A percentile compares a stretch with the other conserved stretches of the same genome.
These are phyloP conservation scores for Scheffersomyces coipomensis DNA, from an alignment of 805 yeast species.

Conservation along the genomic window DNA sequence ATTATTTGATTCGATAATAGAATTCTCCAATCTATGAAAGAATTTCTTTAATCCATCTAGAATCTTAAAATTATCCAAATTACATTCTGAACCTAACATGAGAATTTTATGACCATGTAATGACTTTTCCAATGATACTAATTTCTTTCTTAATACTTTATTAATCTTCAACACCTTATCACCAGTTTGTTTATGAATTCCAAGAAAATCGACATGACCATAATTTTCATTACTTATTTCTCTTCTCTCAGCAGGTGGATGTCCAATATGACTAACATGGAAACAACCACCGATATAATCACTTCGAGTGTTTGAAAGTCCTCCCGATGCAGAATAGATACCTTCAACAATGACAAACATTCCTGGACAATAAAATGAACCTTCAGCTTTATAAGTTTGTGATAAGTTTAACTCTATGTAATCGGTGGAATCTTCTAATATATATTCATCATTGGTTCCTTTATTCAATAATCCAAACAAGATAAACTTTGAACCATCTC, in stretches of 20 bases:
- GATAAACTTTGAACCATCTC: constrained; percentile 73
- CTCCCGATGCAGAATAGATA: constrained; percentile 66
- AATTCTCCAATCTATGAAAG: constrained; percentile 48
- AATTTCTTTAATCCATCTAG: constrained; percentile 67
- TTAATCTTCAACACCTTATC: constrained; percentile 53
- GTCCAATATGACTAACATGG: constrained; percentile 73
- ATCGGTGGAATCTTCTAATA: constrained; percentile 80
- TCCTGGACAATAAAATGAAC: constrained; percentile 71
- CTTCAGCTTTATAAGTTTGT: constrained; percentile 60
- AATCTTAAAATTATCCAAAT: constrained; percentile 56
- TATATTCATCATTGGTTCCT: constrained; percentile 65
- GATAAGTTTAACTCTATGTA: constrained; percentile 63
- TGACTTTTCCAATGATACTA: constrained; percentile 56
- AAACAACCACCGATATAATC: constrained; percentile 48
- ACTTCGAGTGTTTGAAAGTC: constrained; percentile 27
- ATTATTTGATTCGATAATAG: constrained; percentile 32
- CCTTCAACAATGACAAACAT: constrained; percentile 84
- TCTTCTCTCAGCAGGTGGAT: constrained; percentile 86
- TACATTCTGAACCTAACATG: constrained; percentile 73
- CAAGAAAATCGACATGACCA: constrained; percentile 74
- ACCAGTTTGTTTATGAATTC: constrained; percentile 39
- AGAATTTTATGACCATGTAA: constrained; percentile 58
- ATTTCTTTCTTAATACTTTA: constrained; percentile 50
- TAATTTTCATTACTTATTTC: constrained; percentile 63
- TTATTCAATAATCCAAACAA: constrained; percentile 73